Evolutionary conservation across 73 alveolate genomes (phyloP).

Genomic region (Paramecium primaurelia): DNA sequence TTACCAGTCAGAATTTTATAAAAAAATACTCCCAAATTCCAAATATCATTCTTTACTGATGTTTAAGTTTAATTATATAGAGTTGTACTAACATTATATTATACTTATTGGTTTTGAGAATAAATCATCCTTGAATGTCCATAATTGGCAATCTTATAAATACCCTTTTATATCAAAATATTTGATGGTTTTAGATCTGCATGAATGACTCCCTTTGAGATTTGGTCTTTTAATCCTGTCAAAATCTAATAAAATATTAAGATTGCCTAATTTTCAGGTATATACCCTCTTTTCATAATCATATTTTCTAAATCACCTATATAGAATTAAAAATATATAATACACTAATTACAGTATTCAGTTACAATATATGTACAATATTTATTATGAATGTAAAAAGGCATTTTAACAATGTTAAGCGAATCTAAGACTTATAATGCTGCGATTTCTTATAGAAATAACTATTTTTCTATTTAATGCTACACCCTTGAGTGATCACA

Average conservation of each 20-base stretch:
- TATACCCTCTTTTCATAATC: not conserved
- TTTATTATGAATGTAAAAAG: not conserved
- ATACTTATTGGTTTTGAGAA: slow-evolving; percentile 23
- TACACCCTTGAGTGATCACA: not conserved
- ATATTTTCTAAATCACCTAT: slow-evolving; percentile 38
- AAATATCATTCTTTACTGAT: slow-evolving; percentile 76
- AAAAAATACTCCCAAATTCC: slow-evolving; percentile 85
- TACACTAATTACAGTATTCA: slow-evolving; percentile 57
- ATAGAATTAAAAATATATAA: not conserved
- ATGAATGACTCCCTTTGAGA: slow-evolving; percentile 51
- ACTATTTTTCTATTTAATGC: slow-evolving; percentile 26
- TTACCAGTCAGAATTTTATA: slow-evolving; percentile 78
- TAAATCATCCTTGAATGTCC: slow-evolving; percentile 45
- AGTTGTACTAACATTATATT: slow-evolving; percentile 84
- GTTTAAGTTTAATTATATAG: slow-evolving; percentile 78
- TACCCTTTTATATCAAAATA: slow-evolving; percentile 41
- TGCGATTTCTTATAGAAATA: slow-evolving; percentile 31
- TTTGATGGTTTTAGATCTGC: slow-evolving; percentile 66
- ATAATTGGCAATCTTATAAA: slow-evolving; percentile 57
- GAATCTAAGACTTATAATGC: slow-evolving; percentile 32
- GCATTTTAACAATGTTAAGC: slow-evolving; percentile 19
- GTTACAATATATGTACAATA: slow-evolving; percentile 22
- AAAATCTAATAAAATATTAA: slow-evolving; percentile 18
- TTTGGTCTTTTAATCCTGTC: slow-evolving; percentile 43
- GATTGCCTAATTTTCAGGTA: slow-evolving; percentile 43